These are phyloP conservation scores for Halophytophthora polymorphica DNA, from an alignment of 352 stramenopile genomes.

Conservation along the genomic window DNA sequence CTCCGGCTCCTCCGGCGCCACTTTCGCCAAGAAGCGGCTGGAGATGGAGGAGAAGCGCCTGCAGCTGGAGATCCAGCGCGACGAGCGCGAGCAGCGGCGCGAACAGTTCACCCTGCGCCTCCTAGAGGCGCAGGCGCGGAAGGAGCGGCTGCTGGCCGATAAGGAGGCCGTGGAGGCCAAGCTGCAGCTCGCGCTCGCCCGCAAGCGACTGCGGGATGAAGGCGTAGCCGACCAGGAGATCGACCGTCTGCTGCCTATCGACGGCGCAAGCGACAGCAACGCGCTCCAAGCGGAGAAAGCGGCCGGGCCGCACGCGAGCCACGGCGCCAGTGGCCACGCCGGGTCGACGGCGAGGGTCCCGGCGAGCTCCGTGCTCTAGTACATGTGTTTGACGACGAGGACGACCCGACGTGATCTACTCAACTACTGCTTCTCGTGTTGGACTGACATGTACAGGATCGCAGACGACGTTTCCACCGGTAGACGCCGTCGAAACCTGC, in stretches of 20 bases:
- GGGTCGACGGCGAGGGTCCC: too few species aligned
- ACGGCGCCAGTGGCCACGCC: too few species aligned
- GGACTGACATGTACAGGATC: too few species aligned
- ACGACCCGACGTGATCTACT: too few species aligned
- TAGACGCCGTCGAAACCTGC: too few species aligned
- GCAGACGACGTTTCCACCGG: too few species aligned
- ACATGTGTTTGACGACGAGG: too few species aligned
- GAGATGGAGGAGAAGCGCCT: constrained; percentile 64
- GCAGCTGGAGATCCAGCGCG: constrained; percentile 39
- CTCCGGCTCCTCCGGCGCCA: not conserved
- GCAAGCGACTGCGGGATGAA: constrained; percentile 52
- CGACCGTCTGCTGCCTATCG: constrained; percentile 42
- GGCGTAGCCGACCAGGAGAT: constrained; percentile 51
- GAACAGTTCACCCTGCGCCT: constrained; percentile 44
- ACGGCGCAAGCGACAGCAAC: not conserved
- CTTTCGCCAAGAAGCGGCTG: constrained; percentile 34
- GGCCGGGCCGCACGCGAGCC: too few species aligned
- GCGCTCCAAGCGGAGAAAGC: not conserved
- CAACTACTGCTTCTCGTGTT: too few species aligned
- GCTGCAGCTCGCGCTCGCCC: constrained; percentile 44
- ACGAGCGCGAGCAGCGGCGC: constrained; percentile 38
- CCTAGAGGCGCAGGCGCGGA: constrained; percentile 37
- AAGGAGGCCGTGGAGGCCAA: constrained; percentile 44
- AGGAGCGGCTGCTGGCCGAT: constrained; percentile 32
- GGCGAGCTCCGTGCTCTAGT: too few species aligned